Percentiles rank a stretch among this genome's conserved stretches.
Evolutionary conservation across 805 yeast species (phyloP).

Genomic region (Suhomyces xylopsoci): DNA sequence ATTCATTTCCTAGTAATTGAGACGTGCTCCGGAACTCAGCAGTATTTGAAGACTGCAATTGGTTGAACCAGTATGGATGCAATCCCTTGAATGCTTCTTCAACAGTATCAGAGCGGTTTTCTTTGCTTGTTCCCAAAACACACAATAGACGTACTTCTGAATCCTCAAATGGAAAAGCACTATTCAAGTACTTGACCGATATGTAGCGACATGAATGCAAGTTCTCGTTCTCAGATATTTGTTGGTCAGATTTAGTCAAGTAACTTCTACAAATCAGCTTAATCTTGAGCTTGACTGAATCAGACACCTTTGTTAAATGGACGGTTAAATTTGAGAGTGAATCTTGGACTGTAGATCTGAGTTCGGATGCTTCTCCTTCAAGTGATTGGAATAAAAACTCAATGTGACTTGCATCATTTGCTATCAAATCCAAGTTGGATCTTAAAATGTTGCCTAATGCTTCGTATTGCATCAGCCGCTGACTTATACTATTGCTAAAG

Average conservation of each 20-base stretch:
- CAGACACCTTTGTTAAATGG: constrained; percentile 42
- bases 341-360: constrained; percentile 68
- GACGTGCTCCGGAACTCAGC: constrained; percentile 41
- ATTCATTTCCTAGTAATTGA: constrained; percentile 42
- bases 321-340: constrained; percentile 58
- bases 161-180: constrained; percentile 64
- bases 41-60: constrained; percentile 45
- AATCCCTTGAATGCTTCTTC: constrained; percentile 81
- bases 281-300: constrained; percentile 38
- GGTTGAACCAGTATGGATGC: constrained; percentile 76
- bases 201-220: constrained; percentile 57
- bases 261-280: constrained; percentile 34
- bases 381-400: constrained; percentile 71
- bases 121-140: constrained; percentile 56
- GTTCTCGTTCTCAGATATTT: constrained; percentile 12
- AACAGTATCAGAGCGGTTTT: constrained; percentile 65
- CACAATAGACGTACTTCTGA: constrained; percentile 65
- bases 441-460: constrained; percentile 67
- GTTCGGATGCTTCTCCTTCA: constrained; percentile 57
- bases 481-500: constrained; percentile 33
- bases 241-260: constrained; percentile 15
- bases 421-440: constrained; percentile 40
- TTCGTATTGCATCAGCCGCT: constrained; percentile 69
- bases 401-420: constrained; percentile 48
- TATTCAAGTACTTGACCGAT: constrained; percentile 62